These are phyloP conservation scores for Petunia secreta DNA, from an alignment of 257 asterid species.

Conservation along the genomic window DNA sequence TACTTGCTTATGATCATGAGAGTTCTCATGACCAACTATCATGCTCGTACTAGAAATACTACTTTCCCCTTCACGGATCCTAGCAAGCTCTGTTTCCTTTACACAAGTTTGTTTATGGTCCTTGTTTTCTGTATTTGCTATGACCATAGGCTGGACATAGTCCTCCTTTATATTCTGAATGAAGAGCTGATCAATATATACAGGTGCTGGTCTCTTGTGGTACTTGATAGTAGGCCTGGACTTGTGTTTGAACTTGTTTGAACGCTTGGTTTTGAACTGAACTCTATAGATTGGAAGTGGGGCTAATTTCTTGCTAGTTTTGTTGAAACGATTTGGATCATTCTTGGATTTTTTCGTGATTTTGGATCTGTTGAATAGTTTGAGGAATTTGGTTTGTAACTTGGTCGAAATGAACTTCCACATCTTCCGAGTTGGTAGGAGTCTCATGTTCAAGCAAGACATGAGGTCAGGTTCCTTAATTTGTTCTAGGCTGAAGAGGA, in stretches of 20 bases:
- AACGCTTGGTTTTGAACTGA: constrained; percentile 23
- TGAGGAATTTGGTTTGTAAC: constrained; percentile 48
- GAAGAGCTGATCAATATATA: constrained; percentile 65
- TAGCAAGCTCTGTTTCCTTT: constrained; percentile 28
- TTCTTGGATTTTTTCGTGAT: constrained; percentile 33
- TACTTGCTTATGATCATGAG: neutral
- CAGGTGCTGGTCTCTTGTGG: constrained; percentile 41
- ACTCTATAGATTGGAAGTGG: constrained; percentile 23
- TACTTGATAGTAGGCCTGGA: constrained; percentile 25
- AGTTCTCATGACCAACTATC: neutral
- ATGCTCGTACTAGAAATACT: neutral
- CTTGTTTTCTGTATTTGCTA: constrained; percentile 19
- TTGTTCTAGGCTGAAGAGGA: too few relatives aligned
- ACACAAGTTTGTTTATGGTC: constrained; percentile 22
- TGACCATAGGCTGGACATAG: neutral
- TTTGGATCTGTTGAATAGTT: constrained; percentile 42
- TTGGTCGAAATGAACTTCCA: constrained; percentile 58
- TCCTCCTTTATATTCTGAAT: constrained; percentile 40
- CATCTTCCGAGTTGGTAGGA: constrained; percentile 49
- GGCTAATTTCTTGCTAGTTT: constrained; percentile 21
- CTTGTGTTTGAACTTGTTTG: constrained; percentile 50
- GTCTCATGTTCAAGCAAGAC: constrained; percentile 53
- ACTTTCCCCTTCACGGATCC: constrained; percentile 10
- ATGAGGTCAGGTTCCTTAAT: neutral
- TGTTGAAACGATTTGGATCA: neutral